A percentile compares a stretch with the other conserved stretches of the same genome.
Evolutionary conservation across 768 basidiomycete genomes (phyloP).

Genomic region (Amanita jacksonii): DNA sequence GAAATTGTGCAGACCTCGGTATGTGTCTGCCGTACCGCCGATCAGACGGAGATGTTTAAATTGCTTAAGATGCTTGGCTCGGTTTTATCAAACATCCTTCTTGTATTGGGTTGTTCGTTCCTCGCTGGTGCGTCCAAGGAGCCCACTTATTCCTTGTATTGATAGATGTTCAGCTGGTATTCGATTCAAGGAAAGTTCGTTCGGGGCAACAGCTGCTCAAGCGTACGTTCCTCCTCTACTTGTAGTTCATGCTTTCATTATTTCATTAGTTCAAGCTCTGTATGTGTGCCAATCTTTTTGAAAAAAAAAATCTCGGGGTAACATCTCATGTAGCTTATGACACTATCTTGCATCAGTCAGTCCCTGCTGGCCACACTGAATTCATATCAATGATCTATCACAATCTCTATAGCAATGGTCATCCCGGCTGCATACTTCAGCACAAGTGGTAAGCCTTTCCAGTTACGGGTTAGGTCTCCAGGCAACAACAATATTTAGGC

Average conservation of each 20-base stretch:
- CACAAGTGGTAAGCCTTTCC: no score
- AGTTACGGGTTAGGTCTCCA: no score
- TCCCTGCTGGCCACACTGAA: not conserved
- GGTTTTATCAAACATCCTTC: conserved; percentile 80
- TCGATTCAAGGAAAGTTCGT: conserved; percentile 54
- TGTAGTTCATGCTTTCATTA: conserved; percentile 7
- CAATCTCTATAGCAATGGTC: conserved; percentile 49
- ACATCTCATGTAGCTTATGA: conserved; percentile 51
- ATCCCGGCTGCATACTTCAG: conserved; percentile 82
- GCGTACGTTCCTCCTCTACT: conserved; percentile 40
- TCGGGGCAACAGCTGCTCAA: conserved; percentile 82
- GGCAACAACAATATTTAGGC: no score
- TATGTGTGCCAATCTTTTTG: conserved; percentile 15
- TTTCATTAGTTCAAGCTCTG: conserved; percentile 35
- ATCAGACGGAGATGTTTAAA: not conserved
- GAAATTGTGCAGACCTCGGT: conserved; percentile 90
- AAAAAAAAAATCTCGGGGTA: not conserved
- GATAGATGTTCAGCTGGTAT: conserved; percentile 44
- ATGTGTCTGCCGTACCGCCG: conserved; percentile 13
- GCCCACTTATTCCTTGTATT: conserved; percentile 1
- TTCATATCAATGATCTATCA: not conserved
- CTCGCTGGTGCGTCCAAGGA: conserved; percentile 49
- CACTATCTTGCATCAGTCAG: conserved; percentile 77
- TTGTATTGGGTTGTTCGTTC: conserved; percentile 89
- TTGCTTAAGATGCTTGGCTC: conserved; percentile 71